Conservation (phyloP, 2,329 filamentous ascomycete species). For the Cladosporium sp. region DNA sequence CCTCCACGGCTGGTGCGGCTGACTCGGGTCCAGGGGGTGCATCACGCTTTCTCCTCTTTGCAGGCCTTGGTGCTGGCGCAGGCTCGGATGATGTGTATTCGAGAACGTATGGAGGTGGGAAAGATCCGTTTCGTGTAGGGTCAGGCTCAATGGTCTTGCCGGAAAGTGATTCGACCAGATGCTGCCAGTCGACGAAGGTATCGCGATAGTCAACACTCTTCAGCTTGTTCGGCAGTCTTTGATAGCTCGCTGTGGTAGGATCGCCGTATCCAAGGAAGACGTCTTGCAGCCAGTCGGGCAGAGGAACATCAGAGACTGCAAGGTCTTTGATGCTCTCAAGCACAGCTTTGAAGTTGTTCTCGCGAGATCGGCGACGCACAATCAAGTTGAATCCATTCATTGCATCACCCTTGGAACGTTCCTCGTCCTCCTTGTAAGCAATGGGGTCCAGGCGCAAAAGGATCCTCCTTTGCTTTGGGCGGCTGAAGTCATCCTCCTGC, state of each 20-base stretch:
- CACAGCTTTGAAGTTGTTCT: slow-evolving; percentile 96
- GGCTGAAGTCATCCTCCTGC: slow-evolving; percentile 56
- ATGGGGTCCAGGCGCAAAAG: slow-evolving; percentile 75
- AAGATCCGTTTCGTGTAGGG: slow-evolving; percentile 65
- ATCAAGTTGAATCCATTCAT: slow-evolving; percentile 84
- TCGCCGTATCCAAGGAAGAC: slow-evolving; percentile 98
- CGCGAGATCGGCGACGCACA: slow-evolving; percentile 73
- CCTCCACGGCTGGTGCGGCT: slow-evolving; percentile 52
- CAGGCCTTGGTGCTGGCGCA: slow-evolving; percentile 48
- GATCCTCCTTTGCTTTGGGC: slow-evolving; percentile 61
- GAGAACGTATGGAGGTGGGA: slow-evolving; percentile 83
- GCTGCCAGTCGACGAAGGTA: slow-evolving; percentile 93
- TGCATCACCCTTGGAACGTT: slow-evolving; percentile 64
- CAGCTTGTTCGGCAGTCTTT: slow-evolving; percentile 71
- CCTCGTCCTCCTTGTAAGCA: slow-evolving; percentile 72
- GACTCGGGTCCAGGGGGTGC: slow-evolving; percentile 62
- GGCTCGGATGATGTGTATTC: slow-evolving; percentile 51
- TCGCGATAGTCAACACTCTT: slow-evolving; percentile 84
- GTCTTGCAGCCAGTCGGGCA: slow-evolving; percentile 90
- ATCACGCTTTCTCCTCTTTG: slow-evolving; percentile 84
- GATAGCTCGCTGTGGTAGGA: slow-evolving; percentile 80
- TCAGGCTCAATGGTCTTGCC: slow-evolving; percentile 78
- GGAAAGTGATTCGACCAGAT: slow-evolving; percentile 84
- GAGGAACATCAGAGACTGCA: slow-evolving; percentile 74
- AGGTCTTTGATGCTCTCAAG: slow-evolving; percentile 86